Base-by-base conservation (phyloP, 352 stramenopile species). In the Pythium rhizo-oryzae region DNA sequence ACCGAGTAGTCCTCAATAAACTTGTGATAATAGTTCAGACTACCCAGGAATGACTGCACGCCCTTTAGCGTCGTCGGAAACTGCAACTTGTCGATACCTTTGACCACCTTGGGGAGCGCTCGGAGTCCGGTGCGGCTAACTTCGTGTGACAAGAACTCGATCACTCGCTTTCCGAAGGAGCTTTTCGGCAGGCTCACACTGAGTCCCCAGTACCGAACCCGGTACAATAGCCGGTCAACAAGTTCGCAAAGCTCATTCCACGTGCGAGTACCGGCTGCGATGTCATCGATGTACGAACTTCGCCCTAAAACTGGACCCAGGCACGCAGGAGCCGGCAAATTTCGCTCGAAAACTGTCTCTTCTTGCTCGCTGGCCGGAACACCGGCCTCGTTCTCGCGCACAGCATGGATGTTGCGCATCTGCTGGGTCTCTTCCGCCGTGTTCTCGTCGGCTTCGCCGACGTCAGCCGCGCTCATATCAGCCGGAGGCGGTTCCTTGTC, bases 1-100 rank as follows among this genome's bases (percentile, higher is more conserved):
- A 59, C 43, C 18, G 63, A 47, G 23, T 55, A 70, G 39, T 70
- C 39, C 30, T 65, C 56, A 44, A 70, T 70, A 50, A 70, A 70
- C 54, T 60, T 58, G 33, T 65, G 43, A 25, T 70, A 65, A 37
- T 65, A 70, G 47, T 60, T 65, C 44, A 70, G 35, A 46, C 46
- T 65, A 35, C 63, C 63, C 19, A 65, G 15, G 46, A 70, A 70
- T 16, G 30, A 60, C 63, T 70, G 63, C 2, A 65, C 54, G 16
- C 63, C 63, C 18, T 59, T 58, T 13, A 65, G 35, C 6, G 6
- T 60, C 8, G 28, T 49, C 16, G 63, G 63, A 33, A 70, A 70
- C 19, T 28, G 21, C 16, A 71, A n/a, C 13, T 60, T 23, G 35
- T 49, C 23, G 2, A 64, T 46, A 2, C 24, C 47, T 44, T 70